A percentile compares a stretch with the other conserved stretches of the same genome.
Evolutionary conservation across 2,329 filamentous ascomycete genomes (phyloP).

Genomic region (Aspergillus sp.): DNA sequence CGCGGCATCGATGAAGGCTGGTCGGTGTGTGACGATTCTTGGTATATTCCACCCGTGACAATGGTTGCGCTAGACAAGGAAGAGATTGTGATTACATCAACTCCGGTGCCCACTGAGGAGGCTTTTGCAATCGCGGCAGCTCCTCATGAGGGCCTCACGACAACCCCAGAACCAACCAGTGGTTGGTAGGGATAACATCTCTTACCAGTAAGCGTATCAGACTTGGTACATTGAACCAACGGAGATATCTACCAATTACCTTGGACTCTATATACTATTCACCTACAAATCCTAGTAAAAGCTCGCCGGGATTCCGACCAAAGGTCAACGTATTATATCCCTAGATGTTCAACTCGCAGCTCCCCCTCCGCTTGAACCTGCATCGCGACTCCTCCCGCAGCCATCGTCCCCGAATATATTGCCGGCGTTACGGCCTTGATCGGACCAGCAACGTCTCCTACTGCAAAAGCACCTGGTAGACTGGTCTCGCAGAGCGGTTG

Average conservation of each 20-base stretch:
- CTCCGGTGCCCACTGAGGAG: conserved; percentile 18
- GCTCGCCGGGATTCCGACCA: not conserved
- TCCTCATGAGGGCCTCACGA: not conserved
- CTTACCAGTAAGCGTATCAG: not conserved
- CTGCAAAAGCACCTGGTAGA: conserved; percentile 12
- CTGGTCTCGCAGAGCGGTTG: conserved; percentile 6
- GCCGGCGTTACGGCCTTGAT: conserved; percentile 1
- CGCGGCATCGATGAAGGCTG: conserved; percentile 18
- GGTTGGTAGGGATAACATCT: not conserved
- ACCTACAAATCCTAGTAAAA: not conserved
- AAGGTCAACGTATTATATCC: no score
- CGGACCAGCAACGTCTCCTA: conserved; percentile 3
- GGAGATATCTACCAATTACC: not conserved
- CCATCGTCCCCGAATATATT: not conserved
- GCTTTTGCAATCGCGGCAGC: not conserved
- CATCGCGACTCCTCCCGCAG: not conserved
- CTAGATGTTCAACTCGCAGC: no score
- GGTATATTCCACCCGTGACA: conserved; percentile 25
- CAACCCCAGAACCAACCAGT: not conserved
- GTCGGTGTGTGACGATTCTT: conserved; percentile 18
- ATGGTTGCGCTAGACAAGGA: conserved; percentile 14
- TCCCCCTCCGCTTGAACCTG: not conserved
- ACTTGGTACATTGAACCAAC: not conserved
- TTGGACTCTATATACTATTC: not conserved
- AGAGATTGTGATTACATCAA: conserved; percentile 1